Evolutionary conservation across 352 stramenopile genomes (phyloP).

Genomic region (Globisporangium radiosum): DNA sequence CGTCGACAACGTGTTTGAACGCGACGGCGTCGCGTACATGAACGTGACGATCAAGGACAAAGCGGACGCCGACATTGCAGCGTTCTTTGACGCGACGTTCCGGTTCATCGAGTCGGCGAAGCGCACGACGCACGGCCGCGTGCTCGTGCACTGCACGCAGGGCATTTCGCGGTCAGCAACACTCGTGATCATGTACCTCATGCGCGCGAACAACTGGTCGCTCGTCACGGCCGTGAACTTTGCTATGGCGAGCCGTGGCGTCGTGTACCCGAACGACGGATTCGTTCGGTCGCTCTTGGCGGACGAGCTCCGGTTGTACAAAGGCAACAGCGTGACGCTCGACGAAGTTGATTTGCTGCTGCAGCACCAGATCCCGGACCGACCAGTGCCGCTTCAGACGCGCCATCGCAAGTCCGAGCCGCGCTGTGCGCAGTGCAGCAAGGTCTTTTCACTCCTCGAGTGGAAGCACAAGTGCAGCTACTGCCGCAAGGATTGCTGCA

Average conservation of each 20-base stretch:
- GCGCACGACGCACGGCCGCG: constrained; percentile 62
- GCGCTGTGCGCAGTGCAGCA: constrained; percentile 60
- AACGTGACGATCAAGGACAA: constrained; percentile 81
- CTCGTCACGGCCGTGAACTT: constrained; percentile 81
- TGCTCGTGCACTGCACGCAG: constrained; percentile 82
- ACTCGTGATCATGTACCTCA: constrained; percentile 85
- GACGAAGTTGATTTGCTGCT: constrained; percentile 73
- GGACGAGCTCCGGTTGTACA: constrained; percentile 74
- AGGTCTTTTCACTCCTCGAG: constrained; percentile 73
- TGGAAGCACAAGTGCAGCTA: constrained; percentile 85
- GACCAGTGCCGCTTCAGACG: constrained; percentile 60
- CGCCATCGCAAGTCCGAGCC: constrained; percentile 50
- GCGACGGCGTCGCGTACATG: constrained; percentile 60
- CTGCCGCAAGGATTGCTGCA: constrained; percentile 73
- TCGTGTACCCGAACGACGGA: constrained; percentile 81
- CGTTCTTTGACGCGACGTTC: constrained; percentile 64
- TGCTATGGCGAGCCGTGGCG: constrained; percentile 58
- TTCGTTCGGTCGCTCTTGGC: constrained; percentile 72
- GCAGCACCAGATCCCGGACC: constrained; percentile 67
- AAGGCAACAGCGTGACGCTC: constrained; percentile 59
- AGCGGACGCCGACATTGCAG: constrained; percentile 57
- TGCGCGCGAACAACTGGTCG: constrained; percentile 78
- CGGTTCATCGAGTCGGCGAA: constrained; percentile 78
- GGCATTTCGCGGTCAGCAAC: constrained; percentile 79
- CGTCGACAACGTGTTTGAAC: constrained; percentile 66